Evolutionary conservation across 169 alveolate genomes (phyloP), one percentile per base, ranked within the genome.

Genomic region (Eimeria sp.): DNA sequence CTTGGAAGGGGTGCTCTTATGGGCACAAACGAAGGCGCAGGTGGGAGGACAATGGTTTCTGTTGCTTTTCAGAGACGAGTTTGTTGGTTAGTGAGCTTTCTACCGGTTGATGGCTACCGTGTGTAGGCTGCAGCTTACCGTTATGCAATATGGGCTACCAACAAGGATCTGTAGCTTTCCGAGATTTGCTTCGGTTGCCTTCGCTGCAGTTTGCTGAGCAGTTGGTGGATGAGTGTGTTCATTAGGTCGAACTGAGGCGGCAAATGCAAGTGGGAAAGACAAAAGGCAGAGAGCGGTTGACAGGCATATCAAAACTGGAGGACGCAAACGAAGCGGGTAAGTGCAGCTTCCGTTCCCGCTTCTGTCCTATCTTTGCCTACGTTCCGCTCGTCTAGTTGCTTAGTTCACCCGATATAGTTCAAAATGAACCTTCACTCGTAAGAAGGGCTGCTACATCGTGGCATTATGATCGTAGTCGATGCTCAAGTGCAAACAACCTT

Each of bases 301-400:
- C 98, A 91, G 99, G 99, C 34, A 98, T 99, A 2, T 99, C 99
- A 22, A 99, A 99, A 96, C 98, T 99, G 73, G 99, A 99, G 97
- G 99, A 99, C 96, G 99, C 99, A 49, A 99, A 99, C 95, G 99
- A 98, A 91, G 99, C 99, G 6, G 93, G 93, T 63, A 61, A 18
- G 82, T 18, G 73, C 67, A 18, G 70, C 27, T 10, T 45, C 45
- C 49, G 40, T 9, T 7, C 45, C 40, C 45, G 45, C 22, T 45
- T n/a, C 45, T 76, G 63, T 49, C 51, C n/a, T 30, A 30, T 34
- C 80, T n/a, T 30, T 70, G 47, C 51, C 2, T 30, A 4, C 49
- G 5, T 70, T 0, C 80, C 16, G 20, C 51, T 34, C 11, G 30
- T 70, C 11, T 34, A 11, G 80, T 70, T 30, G 51, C 80, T n/a